phyloP scores from a whole-genome alignment of 345 rosid genomes.

The Citrus medica region DNA sequence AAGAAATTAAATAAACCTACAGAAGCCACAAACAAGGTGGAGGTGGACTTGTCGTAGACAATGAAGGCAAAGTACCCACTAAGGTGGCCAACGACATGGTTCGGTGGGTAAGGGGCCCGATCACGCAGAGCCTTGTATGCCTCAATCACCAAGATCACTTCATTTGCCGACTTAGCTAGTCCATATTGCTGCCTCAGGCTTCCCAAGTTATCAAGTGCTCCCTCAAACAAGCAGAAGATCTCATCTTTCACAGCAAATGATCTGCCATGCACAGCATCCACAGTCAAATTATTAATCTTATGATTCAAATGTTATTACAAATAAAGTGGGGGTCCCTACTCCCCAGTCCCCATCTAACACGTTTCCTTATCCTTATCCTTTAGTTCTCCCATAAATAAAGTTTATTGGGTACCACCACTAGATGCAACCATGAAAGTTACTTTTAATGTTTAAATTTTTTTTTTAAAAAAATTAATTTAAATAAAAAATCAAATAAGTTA shows the following conservation, averaged over 20 bases:
- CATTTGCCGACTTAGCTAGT: conserved; percentile 77
- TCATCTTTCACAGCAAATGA: conserved; percentile 93
- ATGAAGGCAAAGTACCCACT: conserved; percentile 82
- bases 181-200: conserved; percentile 95
- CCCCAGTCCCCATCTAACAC: background rate
- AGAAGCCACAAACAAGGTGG: conserved; percentile 78
- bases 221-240: conserved; percentile 91
- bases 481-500: background rate
- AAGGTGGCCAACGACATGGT: conserved; percentile 86
- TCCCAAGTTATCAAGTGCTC: conserved; percentile 89
- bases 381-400: background rate
- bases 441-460: background rate
- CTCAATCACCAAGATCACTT: conserved; percentile 82
- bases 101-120: conserved; percentile 92
- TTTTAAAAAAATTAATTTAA: background rate
- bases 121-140: conserved; percentile 98
- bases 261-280: conserved; percentile 32
- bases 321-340: no score
- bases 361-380: background rate
- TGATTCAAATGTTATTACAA: no score
- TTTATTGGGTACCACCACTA: background rate
- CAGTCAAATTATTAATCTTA: background rate
- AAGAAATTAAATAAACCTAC: conserved; percentile 19
- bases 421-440: background rate
- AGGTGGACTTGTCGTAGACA: conserved; percentile 82